Evolutionary conservation across 2,329 filamentous ascomycete species (phyloP).

Genomic region (Botrytis porri): DNA sequence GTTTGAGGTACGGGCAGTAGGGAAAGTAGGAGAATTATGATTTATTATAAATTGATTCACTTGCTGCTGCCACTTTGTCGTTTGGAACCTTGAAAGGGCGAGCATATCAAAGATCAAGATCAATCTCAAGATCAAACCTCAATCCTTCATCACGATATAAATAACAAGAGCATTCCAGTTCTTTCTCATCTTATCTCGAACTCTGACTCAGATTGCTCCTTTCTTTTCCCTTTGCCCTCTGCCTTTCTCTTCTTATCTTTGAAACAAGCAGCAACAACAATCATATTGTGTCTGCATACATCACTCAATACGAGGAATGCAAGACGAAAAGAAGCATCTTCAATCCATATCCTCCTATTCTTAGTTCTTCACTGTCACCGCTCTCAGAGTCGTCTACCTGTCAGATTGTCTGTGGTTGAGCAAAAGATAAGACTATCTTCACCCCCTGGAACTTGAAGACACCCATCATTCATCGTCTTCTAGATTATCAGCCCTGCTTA

Average conservation of each 20-base stretch:
- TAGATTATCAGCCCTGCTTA: slow-evolving; percentile 10
- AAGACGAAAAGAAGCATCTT: not conserved
- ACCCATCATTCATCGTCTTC: not conserved
- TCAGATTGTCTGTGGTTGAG: not conserved
- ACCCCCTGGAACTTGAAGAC: not conserved
- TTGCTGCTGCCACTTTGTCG: not conserved
- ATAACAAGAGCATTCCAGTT: not conserved
- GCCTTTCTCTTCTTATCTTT: not conserved
- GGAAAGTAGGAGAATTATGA: not conserved
- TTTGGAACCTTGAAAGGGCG: slow-evolving; percentile 1
- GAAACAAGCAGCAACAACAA: slow-evolving; percentile 2
- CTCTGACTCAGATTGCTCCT: not conserved
- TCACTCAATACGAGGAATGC: slow-evolving; percentile 5
- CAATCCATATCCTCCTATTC: not conserved
- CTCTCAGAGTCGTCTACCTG: not conserved
- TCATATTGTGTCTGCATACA: slow-evolving; percentile 7
- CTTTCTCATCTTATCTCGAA: slow-evolving; percentile 1
- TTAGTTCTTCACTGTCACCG: not conserved
- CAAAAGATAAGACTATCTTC: not conserved
- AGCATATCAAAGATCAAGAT: not conserved
- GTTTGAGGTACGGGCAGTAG: not conserved
- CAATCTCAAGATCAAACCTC: not conserved
- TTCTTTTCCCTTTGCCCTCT: not conserved
- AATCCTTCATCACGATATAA: not conserved
- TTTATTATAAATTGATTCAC: slow-evolving; percentile 15